These are phyloP conservation scores for Sanguinoderma infundibulare DNA, from an alignment of 1,284 basidiomycete genomes.

Conservation along the genomic window DNA sequence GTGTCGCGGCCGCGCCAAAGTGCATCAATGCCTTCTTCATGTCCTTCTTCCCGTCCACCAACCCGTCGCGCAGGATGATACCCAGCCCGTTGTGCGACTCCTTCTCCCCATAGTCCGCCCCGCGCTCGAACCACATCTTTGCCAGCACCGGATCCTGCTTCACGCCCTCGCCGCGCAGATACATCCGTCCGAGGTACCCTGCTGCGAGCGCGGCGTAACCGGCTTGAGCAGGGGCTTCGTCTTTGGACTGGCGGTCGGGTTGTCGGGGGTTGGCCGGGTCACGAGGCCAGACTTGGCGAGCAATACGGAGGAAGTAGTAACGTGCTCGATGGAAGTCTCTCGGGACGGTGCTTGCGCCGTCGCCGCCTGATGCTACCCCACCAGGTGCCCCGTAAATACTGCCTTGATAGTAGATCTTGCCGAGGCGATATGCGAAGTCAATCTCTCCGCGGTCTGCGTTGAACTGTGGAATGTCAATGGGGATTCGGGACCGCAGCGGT, in stretches of 20 bases:
- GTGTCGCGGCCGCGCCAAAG: slow-evolving; percentile 83
- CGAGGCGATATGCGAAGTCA: slow-evolving; percentile 86
- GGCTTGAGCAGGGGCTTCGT: slow-evolving; percentile 61
- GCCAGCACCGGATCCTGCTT: slow-evolving; percentile 79
- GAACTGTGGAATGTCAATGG: slow-evolving; percentile 55
- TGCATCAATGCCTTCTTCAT: slow-evolving; percentile 68
- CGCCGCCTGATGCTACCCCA: slow-evolving; percentile 84
- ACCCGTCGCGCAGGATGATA: slow-evolving; percentile 90
- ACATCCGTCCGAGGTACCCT: slow-evolving; percentile 91
- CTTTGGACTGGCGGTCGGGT: slow-evolving; percentile 42
- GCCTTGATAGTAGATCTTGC: slow-evolving; percentile 93
- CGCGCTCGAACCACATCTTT: slow-evolving; percentile 94
- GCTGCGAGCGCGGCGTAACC: slow-evolving; percentile 81
- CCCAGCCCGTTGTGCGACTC: slow-evolving; percentile 92
- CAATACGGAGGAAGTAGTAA: slow-evolving; percentile 83
- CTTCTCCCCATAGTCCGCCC: slow-evolving; percentile 80
- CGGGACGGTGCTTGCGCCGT: slow-evolving; percentile 82
- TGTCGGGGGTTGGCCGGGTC: slow-evolving; percentile 65
- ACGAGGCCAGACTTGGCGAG: slow-evolving; percentile 81
- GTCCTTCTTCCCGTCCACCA: slow-evolving; percentile 71
- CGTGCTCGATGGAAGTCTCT: slow-evolving; percentile 77
- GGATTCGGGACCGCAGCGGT: too few relatives aligned
- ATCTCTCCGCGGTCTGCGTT: slow-evolving; percentile 90
- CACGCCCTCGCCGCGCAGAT: slow-evolving; percentile 91
- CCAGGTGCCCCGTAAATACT: slow-evolving; percentile 78